Base-by-base conservation (phyloP, 345 rosid species). In the Populus pruinosa region DNA sequence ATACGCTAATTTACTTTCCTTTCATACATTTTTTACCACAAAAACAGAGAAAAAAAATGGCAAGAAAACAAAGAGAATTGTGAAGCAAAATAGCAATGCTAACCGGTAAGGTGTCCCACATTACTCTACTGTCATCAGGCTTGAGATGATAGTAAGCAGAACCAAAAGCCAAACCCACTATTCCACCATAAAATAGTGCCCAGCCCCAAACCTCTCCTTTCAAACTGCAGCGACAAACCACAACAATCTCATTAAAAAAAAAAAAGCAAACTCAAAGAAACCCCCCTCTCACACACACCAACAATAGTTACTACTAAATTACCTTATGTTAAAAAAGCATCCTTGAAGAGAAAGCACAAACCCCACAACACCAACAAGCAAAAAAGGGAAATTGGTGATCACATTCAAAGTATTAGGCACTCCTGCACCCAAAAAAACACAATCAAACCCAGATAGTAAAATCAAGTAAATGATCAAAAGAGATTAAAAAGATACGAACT, bases 371-470 rank as follows among this genome's bases (percentile, higher is more conserved):
- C 97, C 97, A 77, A 92, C 91, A 49, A 90, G 76, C 78, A 94
- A 76, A 86, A 94, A 90, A 1, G 96, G 98, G 80, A 94, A 94
- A 88, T 87, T 90, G 79, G 96, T 86, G 81, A 92, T 84, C 73
- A 94, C 98, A 80, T 91, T 94, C 88, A 90, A 87, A 53, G 96
- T 91, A 69, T 91, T 94, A 44, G 98, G 97, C 72, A 94, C 93
- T 79, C 97, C 97, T 92, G 85, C 50, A 14, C 17, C 25, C 35
- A 74, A 43, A 68, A 61, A 33, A 12, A 10, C 25, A 61, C 2
- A 62, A 43, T 8, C 17, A 21, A 8, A 82, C 78, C 85, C 83
- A 75, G 47, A 77, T 17, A 71, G 21, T 71, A 70, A 72, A 71
- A 76, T 56, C 72, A 43, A 36, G 8, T 14, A 56, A 77, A 68